phyloP scores from a whole-genome alignment of 768 basidiomycete species.

The Peribolospora baueri region DNA sequence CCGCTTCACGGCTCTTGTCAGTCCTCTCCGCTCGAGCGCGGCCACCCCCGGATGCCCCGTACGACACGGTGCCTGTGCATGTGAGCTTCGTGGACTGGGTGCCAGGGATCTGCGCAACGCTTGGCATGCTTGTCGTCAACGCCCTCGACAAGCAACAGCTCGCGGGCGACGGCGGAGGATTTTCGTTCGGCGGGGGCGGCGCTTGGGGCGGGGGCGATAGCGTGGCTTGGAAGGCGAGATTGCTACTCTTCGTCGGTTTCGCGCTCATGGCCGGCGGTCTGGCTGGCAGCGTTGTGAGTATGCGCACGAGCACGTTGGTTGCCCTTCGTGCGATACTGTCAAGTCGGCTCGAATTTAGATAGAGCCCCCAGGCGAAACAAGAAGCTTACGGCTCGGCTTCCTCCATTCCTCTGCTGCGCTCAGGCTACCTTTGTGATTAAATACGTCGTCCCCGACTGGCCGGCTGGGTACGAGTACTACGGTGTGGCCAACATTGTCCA shows the following conservation, averaged over 20 bases:
- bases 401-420: not conserved
- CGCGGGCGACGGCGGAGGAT: conserved; percentile 35
- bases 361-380: not conserved
- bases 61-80: conserved; percentile 46
- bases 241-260: conserved; percentile 83
- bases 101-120: conserved; percentile 74
- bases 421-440: conserved; percentile 77
- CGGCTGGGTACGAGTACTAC: conserved; percentile 57
- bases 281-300: conserved; percentile 81
- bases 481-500: conserved; percentile 91
- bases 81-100: conserved; percentile 87
- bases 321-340: not conserved
- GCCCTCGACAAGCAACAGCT: conserved; percentile 84
- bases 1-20: too few species aligned
- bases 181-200: conserved; percentile 31
- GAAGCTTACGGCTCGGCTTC: not conserved
- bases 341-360: not conserved
- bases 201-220: conserved; percentile 31
- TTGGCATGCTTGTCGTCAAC: conserved; percentile 80
- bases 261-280: conserved; percentile 92
- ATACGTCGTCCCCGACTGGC: conserved; percentile 50
- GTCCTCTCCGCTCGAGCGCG: conserved; percentile 65
- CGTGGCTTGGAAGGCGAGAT: conserved; percentile 71
- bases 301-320: not conserved
- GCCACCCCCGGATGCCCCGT: conserved; percentile 44